Percentiles rank a stretch among this genome's conserved stretches.
phyloP scores from a whole-genome alignment of 192 early-diverging fungal genomes.

The Entomortierella parvispora region DNA sequence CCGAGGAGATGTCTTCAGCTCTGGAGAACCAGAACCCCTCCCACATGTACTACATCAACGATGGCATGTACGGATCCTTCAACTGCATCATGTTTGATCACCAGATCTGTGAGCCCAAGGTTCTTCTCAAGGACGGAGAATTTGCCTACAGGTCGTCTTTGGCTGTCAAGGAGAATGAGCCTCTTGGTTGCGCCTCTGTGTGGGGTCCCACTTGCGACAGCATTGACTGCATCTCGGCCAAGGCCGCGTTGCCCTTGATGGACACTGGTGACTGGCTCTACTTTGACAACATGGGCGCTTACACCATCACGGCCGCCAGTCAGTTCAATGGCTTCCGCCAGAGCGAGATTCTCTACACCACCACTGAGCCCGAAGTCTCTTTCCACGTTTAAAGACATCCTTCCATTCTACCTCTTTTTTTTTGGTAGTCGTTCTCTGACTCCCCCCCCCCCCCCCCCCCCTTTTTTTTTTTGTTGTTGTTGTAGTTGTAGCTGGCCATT shows the following conservation, averaged over 20 bases:
- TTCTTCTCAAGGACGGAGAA: constrained; percentile 61
- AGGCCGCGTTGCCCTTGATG: constrained; percentile 79
- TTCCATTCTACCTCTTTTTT: neutral
- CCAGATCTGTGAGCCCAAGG: constrained; percentile 74
- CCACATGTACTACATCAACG: constrained; percentile 92
- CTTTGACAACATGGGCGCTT: constrained; percentile 97
- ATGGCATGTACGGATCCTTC: constrained; percentile 98
- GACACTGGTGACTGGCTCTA: constrained; percentile 96
- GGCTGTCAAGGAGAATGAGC: constrained; percentile 10
- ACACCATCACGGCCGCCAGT: constrained; percentile 90
- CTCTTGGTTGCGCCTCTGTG: constrained; percentile 72
- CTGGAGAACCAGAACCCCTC: constrained; percentile 3
- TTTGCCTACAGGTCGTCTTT: constrained; percentile 33
- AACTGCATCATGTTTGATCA: constrained; percentile 99
- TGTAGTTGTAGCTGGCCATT: too few species aligned
- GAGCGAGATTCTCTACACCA: constrained; percentile 87
- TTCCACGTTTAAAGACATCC: constrained; percentile 23
- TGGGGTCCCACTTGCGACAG: constrained; percentile 99
- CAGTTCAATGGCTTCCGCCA: constrained; percentile 91
- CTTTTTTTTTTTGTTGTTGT: too few species aligned
- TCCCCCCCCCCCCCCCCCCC: too few species aligned
- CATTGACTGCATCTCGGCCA: constrained; percentile 89
- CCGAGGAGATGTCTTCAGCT: neutral
- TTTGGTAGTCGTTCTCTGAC: too few species aligned
- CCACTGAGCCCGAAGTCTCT: constrained; percentile 60